A percentile compares a stretch with the other conserved stretches of the same genome.
Evolutionary conservation across 768 basidiomycete genomes (phyloP).

Genomic region (Clitopilus hobsonii): DNA sequence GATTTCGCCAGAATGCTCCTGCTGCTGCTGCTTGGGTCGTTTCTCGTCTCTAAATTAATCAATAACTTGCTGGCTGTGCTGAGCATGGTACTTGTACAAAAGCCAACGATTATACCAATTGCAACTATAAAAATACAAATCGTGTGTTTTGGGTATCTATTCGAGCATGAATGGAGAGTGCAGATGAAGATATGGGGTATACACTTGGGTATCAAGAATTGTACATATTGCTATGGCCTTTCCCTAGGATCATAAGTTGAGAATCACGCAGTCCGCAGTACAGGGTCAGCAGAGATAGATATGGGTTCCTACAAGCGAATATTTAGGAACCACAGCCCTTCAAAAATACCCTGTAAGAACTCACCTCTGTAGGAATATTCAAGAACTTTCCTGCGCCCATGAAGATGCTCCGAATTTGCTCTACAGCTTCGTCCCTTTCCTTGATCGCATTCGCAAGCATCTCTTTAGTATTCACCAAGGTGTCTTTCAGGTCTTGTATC

Average conservation of each 20-base stretch:
- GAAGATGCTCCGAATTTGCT: not conserved
- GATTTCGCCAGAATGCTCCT: constrained; percentile 3
- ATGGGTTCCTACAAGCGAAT: not conserved
- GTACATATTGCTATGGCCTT: too few relatives aligned
- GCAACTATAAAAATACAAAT: too few relatives aligned
- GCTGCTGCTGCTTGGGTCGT: constrained; percentile 7
- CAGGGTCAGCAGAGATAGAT: not conserved
- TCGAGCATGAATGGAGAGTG: not conserved
- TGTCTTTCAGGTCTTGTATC: not conserved
- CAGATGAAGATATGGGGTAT: not conserved
- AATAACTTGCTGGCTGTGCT: not conserved
- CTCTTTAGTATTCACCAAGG: not conserved
- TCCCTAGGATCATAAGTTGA: too few relatives aligned
- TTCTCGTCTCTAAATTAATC: constrained; percentile 2
- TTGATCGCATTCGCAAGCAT: not conserved
- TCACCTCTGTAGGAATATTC: not conserved
- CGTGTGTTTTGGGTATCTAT: too few relatives aligned
- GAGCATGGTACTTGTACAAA: too few relatives aligned
- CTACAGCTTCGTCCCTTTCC: not conserved
- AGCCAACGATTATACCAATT: too few relatives aligned
- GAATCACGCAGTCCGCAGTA: not conserved
- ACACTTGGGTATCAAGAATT: not conserved
- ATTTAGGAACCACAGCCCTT: too few relatives aligned
- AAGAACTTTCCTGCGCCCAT: not conserved
- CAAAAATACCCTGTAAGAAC: too few relatives aligned